Evolutionary conservation across 352 stramenopile species (phyloP).

Genomic region (Peronospora destructor): DNA sequence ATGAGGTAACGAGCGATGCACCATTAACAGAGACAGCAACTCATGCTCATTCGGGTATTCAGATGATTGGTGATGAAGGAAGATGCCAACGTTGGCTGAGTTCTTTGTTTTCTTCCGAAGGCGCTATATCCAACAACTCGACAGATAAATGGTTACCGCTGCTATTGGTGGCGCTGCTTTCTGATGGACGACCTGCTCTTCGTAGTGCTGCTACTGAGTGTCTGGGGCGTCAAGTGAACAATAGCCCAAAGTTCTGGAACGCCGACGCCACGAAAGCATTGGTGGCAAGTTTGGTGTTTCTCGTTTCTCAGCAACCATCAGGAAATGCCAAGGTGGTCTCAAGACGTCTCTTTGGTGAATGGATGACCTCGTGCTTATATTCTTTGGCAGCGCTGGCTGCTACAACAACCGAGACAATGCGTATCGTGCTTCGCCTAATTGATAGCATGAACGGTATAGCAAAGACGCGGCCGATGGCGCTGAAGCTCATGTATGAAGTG

Average conservation of each 20-base stretch:
- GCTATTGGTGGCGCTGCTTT: conserved; percentile 35
- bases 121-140: not conserved
- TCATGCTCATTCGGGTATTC: conserved; percentile 32
- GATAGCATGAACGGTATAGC: conserved; percentile 41
- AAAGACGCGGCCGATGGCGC: conserved; percentile 36
- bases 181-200: conserved; percentile 26
- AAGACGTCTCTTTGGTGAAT: conserved; percentile 17
- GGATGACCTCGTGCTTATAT: conserved; percentile 41
- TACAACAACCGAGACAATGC: conserved; percentile 66
- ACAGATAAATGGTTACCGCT: conserved; percentile 32
- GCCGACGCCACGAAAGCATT: conserved; percentile 34
- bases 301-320: conserved; percentile 35
- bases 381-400: conserved; percentile 40
- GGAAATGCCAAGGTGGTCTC: conserved; percentile 3
- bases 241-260: conserved; percentile 30
- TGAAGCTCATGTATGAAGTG: conserved; percentile 52
- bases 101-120: conserved; percentile 27
- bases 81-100: conserved; percentile 30
- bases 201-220: conserved; percentile 21
- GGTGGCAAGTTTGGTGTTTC: conserved; percentile 55
- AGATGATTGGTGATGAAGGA: conserved; percentile 21
- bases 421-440: conserved; percentile 59
- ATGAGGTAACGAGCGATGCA: not conserved
- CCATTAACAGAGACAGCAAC: conserved; percentile 16
- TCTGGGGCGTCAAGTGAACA: conserved; percentile 34